Evolutionary conservation across 495 filamentous ascomycete genomes (phyloP).

Genomic region (Apodospora peruviana): DNA sequence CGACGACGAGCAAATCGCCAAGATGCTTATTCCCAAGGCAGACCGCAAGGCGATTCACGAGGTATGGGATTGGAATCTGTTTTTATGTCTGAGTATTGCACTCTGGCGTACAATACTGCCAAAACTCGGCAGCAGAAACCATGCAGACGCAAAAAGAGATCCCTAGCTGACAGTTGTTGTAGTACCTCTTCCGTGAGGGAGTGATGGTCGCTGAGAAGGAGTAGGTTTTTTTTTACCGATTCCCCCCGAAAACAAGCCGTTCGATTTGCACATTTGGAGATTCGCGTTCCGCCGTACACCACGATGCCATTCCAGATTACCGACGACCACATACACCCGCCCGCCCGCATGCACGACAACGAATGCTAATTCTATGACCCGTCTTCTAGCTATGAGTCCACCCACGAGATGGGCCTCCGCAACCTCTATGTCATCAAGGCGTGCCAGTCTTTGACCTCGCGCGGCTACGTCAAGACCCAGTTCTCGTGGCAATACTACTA

Average conservation of each 20-base stretch:
- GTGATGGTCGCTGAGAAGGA: conserved; percentile 99
- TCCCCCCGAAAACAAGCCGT: conserved; percentile 5
- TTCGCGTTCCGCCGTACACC: not conserved
- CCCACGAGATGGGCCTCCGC: conserved; percentile 59
- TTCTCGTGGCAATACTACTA: conserved; percentile 99
- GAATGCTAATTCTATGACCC: conserved; percentile 20
- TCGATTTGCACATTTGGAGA: not conserved
- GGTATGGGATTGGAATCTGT: conserved; percentile 25
- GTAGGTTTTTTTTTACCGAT: conserved; percentile 20
- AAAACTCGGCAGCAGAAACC: too few species aligned
- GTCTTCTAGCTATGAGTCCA: conserved; percentile 28
- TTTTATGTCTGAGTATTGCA: too few species aligned
- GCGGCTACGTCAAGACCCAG: conserved; percentile 97
- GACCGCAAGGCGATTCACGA: conserved; percentile 99
- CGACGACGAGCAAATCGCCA: conserved; percentile 44
- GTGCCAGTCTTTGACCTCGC: conserved; percentile 92
- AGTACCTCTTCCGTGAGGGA: conserved; percentile 99
- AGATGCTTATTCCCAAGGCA: conserved; percentile 96
- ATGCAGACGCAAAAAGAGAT: not conserved
- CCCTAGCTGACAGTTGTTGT: conserved; percentile 30
- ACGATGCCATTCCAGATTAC: conserved; percentile 65
- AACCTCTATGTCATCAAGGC: conserved; percentile 99
- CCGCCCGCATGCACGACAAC: not conserved
- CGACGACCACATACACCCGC: conserved; percentile 38
- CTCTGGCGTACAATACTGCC: too few species aligned